Evolutionary conservation across 805 yeast species (phyloP), one percentile per base, ranked within the genome.

Genomic region (Ogataea allantospora): DNA sequence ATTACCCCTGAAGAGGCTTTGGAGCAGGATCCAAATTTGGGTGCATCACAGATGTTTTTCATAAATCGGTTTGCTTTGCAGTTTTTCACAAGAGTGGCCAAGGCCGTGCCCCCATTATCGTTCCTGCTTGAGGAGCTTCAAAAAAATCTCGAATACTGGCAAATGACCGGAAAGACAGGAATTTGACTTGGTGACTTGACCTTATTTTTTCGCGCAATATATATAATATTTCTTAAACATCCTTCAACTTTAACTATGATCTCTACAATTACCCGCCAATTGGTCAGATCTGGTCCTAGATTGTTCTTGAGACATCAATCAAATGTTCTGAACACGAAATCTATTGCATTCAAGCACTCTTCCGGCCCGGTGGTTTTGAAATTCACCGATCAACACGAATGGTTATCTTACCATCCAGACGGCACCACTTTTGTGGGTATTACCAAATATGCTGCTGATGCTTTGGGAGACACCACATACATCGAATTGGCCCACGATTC

Each of bases 381-480:
- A 65, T 89, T 77, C 73, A 87, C 98, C 8, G 65, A 71, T 36
- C 96, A 93, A 58, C 99, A 91, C 69, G 99, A 91, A 68, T 91
- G 97, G 96, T 65, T 93, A 40, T 89, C 95, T 4, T 71, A 79
- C 39, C 95, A 85, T 60, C 75, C 77, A 18, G 96, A 89, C 63
- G 86, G 86, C 44, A 71, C 80, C 28, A 83, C 91, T 2, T 88
- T 81, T 54, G 71, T 91, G 39, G 99, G 99, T 20, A 88, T 93
- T 63, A 88, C 99, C 41, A 78, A 77, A 54, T 89, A 93, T 60
- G 99, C 99, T 13, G 83, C 96, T 15, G 96, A 88, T 56, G 95
- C 98, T 6, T 76, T 93, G 44, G 99, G 99, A 30, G 99, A 93
- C 65, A 95, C 95, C 40, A 95, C 98, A 4, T 93, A 73, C 60